phyloP scores from a whole-genome alignment of 106 monocot species.

The Ottelia alismoides region DNA sequence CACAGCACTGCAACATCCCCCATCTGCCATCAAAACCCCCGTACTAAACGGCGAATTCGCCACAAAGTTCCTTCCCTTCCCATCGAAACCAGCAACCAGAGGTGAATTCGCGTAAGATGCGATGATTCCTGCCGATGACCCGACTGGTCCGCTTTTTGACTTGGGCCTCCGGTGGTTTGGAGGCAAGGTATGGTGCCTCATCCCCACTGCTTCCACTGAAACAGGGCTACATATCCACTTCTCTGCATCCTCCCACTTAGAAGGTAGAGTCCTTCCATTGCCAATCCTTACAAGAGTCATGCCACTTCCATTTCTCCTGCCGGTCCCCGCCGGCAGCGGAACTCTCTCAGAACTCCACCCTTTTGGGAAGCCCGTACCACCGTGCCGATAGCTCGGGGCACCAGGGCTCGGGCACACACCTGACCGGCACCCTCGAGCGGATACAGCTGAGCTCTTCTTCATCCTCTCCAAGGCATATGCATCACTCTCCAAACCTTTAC shows the following conservation, averaged over 20 bases:
- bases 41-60: conserved; percentile 49
- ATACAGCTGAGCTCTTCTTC: no score
- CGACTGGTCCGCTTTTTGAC: conserved; percentile 90
- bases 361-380: not conserved
- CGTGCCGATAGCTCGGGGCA: conserved; percentile 45
- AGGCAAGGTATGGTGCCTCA: conserved; percentile 16
- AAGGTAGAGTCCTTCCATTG: conserved; percentile 57
- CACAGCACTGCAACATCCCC: conserved; percentile 13
- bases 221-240: conserved; percentile 87
- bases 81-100: conserved; percentile 39
- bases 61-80: conserved; percentile 36
- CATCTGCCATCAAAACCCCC: conserved; percentile 56
- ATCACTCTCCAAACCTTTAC: no score
- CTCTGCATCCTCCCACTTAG: conserved; percentile 98
- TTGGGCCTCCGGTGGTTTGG: conserved; percentile 54
- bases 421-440: conserved; percentile 28
- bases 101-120: conserved; percentile 32
- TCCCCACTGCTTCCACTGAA: conserved; percentile 27
- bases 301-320: conserved; percentile 20
- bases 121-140: conserved; percentile 11
- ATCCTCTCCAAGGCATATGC: no score
- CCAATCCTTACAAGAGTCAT: conserved; percentile 32
- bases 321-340: conserved; percentile 22
- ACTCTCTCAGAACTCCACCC: conserved; percentile 12
- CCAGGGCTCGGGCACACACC: conserved; percentile 51